Base-by-base conservation (phyloP, 2,329 filamentous ascomycete species). In the Cordyceps fumosorosea region DNA sequence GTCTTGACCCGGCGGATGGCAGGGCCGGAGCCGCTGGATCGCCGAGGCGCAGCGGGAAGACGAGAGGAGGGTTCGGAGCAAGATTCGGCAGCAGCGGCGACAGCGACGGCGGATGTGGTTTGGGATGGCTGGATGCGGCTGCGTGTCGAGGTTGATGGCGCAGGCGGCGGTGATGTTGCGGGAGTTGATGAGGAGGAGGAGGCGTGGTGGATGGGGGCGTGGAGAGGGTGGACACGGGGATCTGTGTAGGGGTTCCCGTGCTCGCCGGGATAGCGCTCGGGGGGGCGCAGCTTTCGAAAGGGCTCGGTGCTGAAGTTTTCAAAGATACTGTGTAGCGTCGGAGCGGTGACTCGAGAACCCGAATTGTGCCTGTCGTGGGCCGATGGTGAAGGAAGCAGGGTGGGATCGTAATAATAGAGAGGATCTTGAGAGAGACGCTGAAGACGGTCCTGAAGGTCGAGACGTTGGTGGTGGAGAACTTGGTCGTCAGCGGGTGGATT, bases 11-110 rank as follows among this genome's bases (percentile, higher is more conserved):
- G 58, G 63, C 45, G 67, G 57, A 42, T 60, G 61, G 50, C 67
- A 66, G 60, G 60, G 47, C 54, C 60, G 65, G 72, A 74, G 64
- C 74, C 72, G 57, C 71, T 61, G 22, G 61, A 51, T 40, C 48
- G 54, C 26, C 47, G 54, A 12, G 48, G 40, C 8, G 48, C 53
- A 26, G 37, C 34, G 34, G 54, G 44, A 40, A 47, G 16, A 20
- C 53, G 40, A n/a, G 59, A 51, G 18, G 32, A 5, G 7, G 44
- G 37, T 4, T n/a, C 26, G 16, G 37, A 24, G 8, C 37, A 45
- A n/a, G 24, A 37, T 20, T 11, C n/a, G 16, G 24, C 16, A 14
- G 50, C 40, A 20, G 26, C 45, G n/a, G 56, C n/a, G 5, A 11
- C 24, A 26, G 56, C n/a, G 5, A 11, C 24, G 29, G 34, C 26